Conservation (phyloP, 75 land plant species). For the Cryptomeria japonica region DNA sequence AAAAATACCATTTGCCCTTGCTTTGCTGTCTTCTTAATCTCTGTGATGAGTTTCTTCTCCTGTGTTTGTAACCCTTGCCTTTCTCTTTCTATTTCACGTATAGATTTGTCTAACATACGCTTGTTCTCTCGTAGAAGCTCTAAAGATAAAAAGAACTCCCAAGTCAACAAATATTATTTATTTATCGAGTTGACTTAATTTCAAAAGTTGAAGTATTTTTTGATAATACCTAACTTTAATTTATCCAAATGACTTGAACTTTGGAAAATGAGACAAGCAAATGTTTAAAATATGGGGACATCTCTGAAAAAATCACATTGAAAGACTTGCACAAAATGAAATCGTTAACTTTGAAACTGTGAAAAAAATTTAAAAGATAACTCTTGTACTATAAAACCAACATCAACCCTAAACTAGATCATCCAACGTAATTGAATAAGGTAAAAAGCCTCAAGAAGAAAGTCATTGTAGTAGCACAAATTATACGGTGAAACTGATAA, state of each 20-base stretch:
- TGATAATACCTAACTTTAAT: not conserved
- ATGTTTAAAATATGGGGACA: not conserved
- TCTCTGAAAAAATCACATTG: not conserved
- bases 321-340: not conserved
- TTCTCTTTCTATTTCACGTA: slow-evolving; percentile 93
- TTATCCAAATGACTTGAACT: not conserved
- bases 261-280: no score
- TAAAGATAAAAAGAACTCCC: slow-evolving; percentile 13
- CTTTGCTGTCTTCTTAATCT: slow-evolving; percentile 95
- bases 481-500: not conserved
- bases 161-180: not conserved
- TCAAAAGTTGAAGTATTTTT: not conserved
- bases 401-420: not conserved
- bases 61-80: slow-evolving; percentile 82
- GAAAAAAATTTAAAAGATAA: not conserved
- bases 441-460: not conserved
- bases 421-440: not conserved
- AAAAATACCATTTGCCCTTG: slow-evolving; percentile 91
- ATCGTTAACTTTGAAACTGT: not conserved
- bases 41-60: slow-evolving; percentile 92
- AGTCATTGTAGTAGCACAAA: not conserved
- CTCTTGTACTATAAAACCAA: not conserved
- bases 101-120: slow-evolving; percentile 93
- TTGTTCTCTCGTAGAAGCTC: slow-evolving; percentile 97
- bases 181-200: not conserved